Percentiles rank a stretch among this genome's conserved stretches.
These are phyloP conservation scores for Protomyces inouyei DNA, from an alignment of 1,139 yeast species.

Conservation along the genomic window DNA sequence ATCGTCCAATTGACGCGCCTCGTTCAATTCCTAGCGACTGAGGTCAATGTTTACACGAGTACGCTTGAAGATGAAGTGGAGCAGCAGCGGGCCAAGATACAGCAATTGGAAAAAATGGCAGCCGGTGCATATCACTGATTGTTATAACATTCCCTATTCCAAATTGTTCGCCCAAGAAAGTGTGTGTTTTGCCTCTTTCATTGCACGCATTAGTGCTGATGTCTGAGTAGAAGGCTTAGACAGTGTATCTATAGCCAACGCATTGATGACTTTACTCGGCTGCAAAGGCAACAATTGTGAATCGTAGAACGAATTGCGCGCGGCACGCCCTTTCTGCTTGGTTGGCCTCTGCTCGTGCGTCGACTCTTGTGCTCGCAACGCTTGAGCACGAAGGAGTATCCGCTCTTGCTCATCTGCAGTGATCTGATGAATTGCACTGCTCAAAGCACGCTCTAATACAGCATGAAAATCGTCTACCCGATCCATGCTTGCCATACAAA, in stretches of 20 bases:
- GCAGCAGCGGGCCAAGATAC: neutral
- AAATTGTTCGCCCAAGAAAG: neutral
- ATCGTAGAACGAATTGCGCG: slow-evolving; percentile 17
- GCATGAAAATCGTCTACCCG: slow-evolving; percentile 1
- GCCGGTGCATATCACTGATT: neutral
- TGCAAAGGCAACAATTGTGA: neutral
- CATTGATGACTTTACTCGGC: neutral
- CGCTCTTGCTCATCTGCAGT: slow-evolving; percentile 12
- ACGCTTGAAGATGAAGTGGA: slow-evolving; percentile 16
- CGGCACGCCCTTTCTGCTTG: neutral
- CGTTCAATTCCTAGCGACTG: slow-evolving; percentile 8
- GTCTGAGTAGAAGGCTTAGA: neutral
- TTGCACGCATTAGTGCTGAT: neutral
- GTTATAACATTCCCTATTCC: neutral
- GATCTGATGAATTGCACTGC: neutral
- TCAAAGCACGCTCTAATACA: neutral
- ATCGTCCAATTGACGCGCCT: slow-evolving; percentile 6
- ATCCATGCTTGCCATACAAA: slow-evolving; percentile 1
- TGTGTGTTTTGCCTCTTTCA: slow-evolving; percentile 4
- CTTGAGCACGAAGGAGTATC: neutral
- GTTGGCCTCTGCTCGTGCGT: neutral
- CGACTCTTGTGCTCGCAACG: neutral
- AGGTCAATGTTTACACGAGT: slow-evolving; percentile 12
- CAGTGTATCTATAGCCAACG: neutral
- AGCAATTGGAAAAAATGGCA: neutral